Base-by-base conservation (phyloP, 345 rosid species). In the Dimocarpus longan region DNA sequence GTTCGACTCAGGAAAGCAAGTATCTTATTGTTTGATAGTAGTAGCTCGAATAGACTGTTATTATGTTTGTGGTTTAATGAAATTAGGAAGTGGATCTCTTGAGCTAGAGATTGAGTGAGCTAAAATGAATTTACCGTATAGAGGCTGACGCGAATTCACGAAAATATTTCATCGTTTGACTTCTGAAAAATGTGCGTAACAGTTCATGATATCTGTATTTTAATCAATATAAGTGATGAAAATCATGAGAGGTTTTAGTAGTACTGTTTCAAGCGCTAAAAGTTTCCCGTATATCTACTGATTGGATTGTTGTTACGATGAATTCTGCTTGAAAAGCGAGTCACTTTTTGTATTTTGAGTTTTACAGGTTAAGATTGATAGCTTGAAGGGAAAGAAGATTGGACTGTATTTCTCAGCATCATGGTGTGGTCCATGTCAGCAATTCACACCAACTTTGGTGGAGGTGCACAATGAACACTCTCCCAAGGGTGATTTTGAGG, bases 401-500 rank as follows among this genome's bases (percentile, higher is more conserved):
- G 96, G 90, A n/a, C 48, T 95, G 68, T 95, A 95, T 82, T 93
- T 93, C 74, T 93, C 98, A 10, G 98, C 95, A 10, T 88, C 89
- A 9, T 93, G 97, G 97, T 95, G 98, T 26, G 92, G 93, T 32
- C 96, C 97, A 0, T 90, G 98, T 84, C 87, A 54, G 8, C 77
- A 50, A 2, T 93, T 93, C 78, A 95, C 96, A 70, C 98, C 98
- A 0, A 74, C 48, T 64, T 78, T 95, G 60, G 81, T 82, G 2
- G 92, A 95, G 74, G 86, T 84, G 37, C 89, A 95, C 80, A 69
- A 80, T 15, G 89, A 89, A 50, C 85, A 93, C 82, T 81, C 78
- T 70, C 13, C 83, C 0, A 86, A 84, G 73, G 89, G 75, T 21
- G 90, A 88, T 71, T 84, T 93, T 40, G 97, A 95, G 92, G 67